These are phyloP conservation scores for Ascochyta fabae DNA, from an alignment of 2,329 filamentous ascomycete species.

Conservation along the genomic window DNA sequence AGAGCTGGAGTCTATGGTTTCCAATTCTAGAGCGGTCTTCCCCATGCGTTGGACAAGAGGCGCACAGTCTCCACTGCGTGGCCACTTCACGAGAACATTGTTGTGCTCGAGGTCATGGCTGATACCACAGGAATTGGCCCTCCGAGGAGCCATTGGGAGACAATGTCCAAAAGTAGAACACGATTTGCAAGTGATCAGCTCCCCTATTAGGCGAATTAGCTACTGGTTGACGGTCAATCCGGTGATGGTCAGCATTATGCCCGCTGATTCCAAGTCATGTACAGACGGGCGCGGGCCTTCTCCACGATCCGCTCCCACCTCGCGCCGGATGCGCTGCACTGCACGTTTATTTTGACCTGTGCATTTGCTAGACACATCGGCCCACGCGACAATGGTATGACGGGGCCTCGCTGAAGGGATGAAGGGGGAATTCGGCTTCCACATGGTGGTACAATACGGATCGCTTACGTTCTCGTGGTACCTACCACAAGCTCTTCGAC, in stretches of 20 bases:
- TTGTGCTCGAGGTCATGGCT: constrained; percentile 32
- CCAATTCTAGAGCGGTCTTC: constrained; percentile 42
- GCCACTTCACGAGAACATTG: constrained; percentile 31
- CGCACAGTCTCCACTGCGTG: constrained; percentile 43
- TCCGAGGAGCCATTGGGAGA: constrained; percentile 4
- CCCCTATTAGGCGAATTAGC: not conserved
- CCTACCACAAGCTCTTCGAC: constrained; percentile 25
- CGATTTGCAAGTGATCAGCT: constrained; percentile 1
- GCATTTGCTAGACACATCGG: constrained; percentile 41
- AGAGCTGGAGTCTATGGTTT: constrained; percentile 1
- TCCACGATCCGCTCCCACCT: constrained; percentile 49
- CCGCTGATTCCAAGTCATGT: constrained; percentile 30
- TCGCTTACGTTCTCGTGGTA: constrained; percentile 36
- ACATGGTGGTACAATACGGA: constrained; percentile 34
- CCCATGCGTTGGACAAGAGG: constrained; percentile 38
- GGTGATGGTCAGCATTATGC: constrained; percentile 39
- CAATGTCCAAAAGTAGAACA: not conserved
- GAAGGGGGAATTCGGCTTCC: constrained; percentile 18
- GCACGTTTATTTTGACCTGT: constrained; percentile 51
- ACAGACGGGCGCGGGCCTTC: constrained; percentile 36
- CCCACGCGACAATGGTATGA: constrained; percentile 46
- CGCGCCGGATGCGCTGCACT: constrained; percentile 47
- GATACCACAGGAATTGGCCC: constrained; percentile 24
- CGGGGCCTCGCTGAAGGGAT: constrained; percentile 26
- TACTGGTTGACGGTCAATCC: constrained; percentile 4